Evolutionary conservation across 176 grass and related monocot genomes (phyloP).

Genomic region (Juncus effusus): DNA sequence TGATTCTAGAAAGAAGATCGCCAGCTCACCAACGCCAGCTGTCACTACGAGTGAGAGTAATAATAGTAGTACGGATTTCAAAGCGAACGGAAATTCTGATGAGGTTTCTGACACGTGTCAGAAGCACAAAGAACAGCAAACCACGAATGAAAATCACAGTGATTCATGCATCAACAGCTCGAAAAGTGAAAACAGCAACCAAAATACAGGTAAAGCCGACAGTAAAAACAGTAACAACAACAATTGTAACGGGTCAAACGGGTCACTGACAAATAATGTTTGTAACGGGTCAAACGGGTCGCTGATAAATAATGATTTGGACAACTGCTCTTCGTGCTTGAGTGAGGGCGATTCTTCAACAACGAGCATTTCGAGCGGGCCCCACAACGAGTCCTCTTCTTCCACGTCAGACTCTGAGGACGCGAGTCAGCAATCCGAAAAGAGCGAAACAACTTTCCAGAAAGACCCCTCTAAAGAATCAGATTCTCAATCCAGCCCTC

Average conservation of each 20-base stretch:
- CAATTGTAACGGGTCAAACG: constrained; percentile 4
- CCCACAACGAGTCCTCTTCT: constrained; percentile 66
- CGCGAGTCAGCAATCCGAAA: constrained; percentile 39
- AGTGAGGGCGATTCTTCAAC: constrained; percentile 61
- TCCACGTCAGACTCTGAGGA: constrained; percentile 84
- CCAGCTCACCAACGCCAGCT: constrained; percentile 32
- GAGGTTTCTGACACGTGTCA: neutral
- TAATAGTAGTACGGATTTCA: constrained; percentile 24
- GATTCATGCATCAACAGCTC: neutral
- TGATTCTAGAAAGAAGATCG: constrained; percentile 58
- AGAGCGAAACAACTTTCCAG: constrained; percentile 18
- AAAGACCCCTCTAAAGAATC: constrained; percentile 20
- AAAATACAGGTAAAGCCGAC: too few species aligned
- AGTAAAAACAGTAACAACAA: neutral
- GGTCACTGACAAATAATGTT: neutral
- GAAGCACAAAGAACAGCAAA: constrained; percentile 6
- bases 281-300: constrained; percentile 9
- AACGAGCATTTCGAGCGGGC: constrained; percentile 51
- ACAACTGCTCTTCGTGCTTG: constrained; percentile 63
- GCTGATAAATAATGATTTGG: constrained; percentile 34
- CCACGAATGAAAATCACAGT: neutral
- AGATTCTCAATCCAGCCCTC: constrained; percentile 8
- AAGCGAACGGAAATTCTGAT: neutral
- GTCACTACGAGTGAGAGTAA: constrained; percentile 18
- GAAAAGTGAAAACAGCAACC: too few species aligned